A percentile compares a stretch with the other conserved stretches of the same genome.
Evolutionary conservation across 192 early-diverging fungal species (phyloP).

Genomic region (Umbelopsis sp.): DNA sequence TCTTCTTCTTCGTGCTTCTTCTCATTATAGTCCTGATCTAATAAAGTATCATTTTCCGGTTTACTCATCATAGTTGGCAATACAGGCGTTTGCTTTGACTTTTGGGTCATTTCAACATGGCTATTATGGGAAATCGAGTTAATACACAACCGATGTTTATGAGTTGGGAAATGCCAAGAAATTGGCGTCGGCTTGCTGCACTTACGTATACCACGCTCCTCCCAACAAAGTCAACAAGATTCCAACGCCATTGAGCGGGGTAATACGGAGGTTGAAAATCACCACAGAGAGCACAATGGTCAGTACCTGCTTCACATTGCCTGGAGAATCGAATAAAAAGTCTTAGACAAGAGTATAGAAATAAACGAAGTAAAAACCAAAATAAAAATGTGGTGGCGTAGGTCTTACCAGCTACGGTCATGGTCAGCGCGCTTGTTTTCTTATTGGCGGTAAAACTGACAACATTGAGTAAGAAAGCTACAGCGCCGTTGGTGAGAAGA

Average conservation of each 20-base stretch:
- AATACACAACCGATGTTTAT: background rate
- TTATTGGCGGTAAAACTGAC: slow-evolving; percentile 69
- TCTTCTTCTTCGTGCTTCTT: slow-evolving; percentile 6
- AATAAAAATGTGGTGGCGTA: too few relatives aligned
- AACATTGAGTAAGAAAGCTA: slow-evolving; percentile 72
- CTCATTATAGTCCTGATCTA: slow-evolving; percentile 16
- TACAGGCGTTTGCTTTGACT: slow-evolving; percentile 10
- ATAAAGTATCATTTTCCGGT: slow-evolving; percentile 4
- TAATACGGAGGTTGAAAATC: slow-evolving; percentile 62
- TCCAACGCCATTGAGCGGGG: slow-evolving; percentile 56
- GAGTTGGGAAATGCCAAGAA: background rate
- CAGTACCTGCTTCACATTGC: slow-evolving; percentile 76
- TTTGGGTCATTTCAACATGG: slow-evolving; percentile 18
- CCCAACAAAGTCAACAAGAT: slow-evolving; percentile 65
- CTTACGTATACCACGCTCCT: slow-evolving; percentile 64
- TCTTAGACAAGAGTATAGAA: background rate
- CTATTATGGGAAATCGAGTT: background rate
- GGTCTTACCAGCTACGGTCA: slow-evolving; percentile 57
- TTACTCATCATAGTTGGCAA: slow-evolving; percentile 1
- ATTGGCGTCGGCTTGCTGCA: slow-evolving; percentile 13
- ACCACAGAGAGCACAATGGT: slow-evolving; percentile 65
- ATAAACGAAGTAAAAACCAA: background rate
- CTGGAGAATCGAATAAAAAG: slow-evolving; percentile 29
- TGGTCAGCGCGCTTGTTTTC: slow-evolving; percentile 66
- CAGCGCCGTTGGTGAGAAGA: slow-evolving; percentile 60